Percentiles rank a stretch among this genome's conserved stretches.
Evolutionary conservation across 768 basidiomycete species (phyloP).

Genomic region (Boletus sensibilis): DNA sequence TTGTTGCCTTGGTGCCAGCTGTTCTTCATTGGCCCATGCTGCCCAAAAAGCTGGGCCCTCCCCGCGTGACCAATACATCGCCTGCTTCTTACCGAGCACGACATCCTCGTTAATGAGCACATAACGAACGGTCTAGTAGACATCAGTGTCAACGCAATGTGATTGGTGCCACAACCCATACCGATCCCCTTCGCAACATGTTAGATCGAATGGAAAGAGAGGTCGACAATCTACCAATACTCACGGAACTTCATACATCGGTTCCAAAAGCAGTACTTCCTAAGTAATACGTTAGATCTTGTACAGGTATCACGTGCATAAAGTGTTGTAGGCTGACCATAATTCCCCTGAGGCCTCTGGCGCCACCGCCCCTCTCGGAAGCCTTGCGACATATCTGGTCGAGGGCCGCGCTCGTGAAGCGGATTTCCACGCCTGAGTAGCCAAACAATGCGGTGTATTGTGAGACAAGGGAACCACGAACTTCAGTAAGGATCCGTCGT

Average conservation of each 20-base stretch:
- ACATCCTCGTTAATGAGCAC: slow-evolving; percentile 78
- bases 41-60: slow-evolving; percentile 71
- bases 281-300: slow-evolving; percentile 26
- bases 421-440: slow-evolving; percentile 81
- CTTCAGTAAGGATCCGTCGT: slow-evolving; percentile 87
- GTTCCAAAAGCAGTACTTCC: slow-evolving; percentile 80
- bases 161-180: slow-evolving; percentile 34
- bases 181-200: slow-evolving; percentile 54
- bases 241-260: slow-evolving; percentile 93
- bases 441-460: slow-evolving; percentile 86
- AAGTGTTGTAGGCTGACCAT: slow-evolving; percentile 51
- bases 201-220: slow-evolving; percentile 2
- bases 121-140: slow-evolving; percentile 64
- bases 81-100: slow-evolving; percentile 58
- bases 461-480: slow-evolving; percentile 85
- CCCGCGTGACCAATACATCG: slow-evolving; percentile 74
- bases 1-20: slow-evolving; percentile 17
- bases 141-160: slow-evolving; percentile 7
- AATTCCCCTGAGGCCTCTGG: slow-evolving; percentile 84
- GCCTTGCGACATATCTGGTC: slow-evolving; percentile 82
- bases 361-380: slow-evolving; percentile 81
- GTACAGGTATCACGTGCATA: neutral
- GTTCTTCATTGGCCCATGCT: slow-evolving; percentile 72
- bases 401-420: slow-evolving; percentile 80
- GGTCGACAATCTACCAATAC: slow-evolving; percentile 32